phyloP scores from a whole-genome alignment of 164 flowering plant species.

The Stephania cephalantha region DNA sequence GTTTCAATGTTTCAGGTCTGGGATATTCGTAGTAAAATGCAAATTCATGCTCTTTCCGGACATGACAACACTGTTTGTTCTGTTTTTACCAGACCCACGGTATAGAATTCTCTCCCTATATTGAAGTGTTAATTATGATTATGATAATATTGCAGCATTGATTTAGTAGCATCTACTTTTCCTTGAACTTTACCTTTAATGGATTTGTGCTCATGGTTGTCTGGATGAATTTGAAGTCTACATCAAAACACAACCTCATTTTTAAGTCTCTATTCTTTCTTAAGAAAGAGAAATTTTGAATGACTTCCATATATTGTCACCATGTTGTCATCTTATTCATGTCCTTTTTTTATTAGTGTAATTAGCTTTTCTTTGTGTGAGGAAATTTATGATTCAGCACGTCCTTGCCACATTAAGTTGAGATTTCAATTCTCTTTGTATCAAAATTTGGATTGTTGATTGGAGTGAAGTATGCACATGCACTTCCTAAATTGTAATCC shows the following conservation, averaged over 20 bases:
- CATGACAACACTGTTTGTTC: conserved; percentile 98
- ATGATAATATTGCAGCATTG: neutral
- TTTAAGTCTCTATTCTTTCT: neutral
- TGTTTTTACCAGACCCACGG: conserved; percentile 91
- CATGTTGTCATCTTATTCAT: neutral
- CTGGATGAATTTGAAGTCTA: neutral
- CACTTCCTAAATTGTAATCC: too few relatives aligned
- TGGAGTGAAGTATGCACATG: too few relatives aligned
- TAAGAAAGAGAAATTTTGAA: neutral
- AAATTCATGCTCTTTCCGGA: conserved; percentile 87
- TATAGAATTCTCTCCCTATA: conserved; percentile 25
- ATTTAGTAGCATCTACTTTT: neutral
- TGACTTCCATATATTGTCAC: neutral
- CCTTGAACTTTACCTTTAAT: neutral
- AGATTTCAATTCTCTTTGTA: too few relatives aligned
- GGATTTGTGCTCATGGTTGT: neutral
- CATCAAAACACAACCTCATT: neutral
- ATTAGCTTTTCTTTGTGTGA: neutral
- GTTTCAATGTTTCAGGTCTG: conserved; percentile 57
- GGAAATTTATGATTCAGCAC: too few relatives aligned
- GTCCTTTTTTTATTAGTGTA: neutral
- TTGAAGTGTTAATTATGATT: neutral
- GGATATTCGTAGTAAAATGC: conserved; percentile 93
- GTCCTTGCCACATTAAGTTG: too few relatives aligned
- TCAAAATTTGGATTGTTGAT: too few relatives aligned